phyloP scores from a whole-genome alignment of 495 filamentous ascomycete species.

The Xylaria sp. region DNA sequence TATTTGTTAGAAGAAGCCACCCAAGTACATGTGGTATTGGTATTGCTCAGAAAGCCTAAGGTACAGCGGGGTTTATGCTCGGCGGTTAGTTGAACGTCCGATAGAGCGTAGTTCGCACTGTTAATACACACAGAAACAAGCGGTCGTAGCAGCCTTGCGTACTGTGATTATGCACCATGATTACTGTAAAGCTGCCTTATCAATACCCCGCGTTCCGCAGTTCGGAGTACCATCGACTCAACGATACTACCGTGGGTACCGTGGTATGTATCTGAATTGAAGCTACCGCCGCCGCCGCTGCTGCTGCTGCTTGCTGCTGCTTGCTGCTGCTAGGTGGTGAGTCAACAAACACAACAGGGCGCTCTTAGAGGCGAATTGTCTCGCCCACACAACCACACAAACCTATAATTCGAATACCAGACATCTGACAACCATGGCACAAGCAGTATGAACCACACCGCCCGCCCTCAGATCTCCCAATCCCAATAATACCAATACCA shows the following conservation, averaged over 20 bases:
- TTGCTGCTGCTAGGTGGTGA: too few relatives aligned
- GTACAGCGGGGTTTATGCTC: background rate
- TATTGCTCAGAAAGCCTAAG: too few relatives aligned
- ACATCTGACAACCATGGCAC: conserved; percentile 36
- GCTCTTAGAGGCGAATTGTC: conserved; percentile 20
- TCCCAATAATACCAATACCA: background rate
- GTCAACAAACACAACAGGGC: conserved; percentile 19
- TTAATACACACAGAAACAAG: background rate
- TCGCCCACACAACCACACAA: conserved; percentile 10
- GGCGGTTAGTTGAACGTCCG: background rate
- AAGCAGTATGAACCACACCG: conserved; percentile 39
- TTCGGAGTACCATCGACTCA: conserved; percentile 12
- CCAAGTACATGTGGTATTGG: too few relatives aligned
- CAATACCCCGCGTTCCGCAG: conserved; percentile 18
- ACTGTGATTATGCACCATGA: background rate
- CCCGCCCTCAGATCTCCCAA: background rate
- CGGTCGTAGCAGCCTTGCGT: too few relatives aligned
- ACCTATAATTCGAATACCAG: background rate
- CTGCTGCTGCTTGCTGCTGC: too few relatives aligned
- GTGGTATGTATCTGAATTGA: conserved; percentile 5
- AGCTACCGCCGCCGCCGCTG: conserved; percentile 3
- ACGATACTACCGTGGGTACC: background rate
- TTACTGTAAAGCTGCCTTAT: conserved; percentile 23
- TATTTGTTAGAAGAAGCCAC: too few relatives aligned
- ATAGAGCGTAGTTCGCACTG: background rate